Evolutionary conservation across 345 rosid species (phyloP).

Genomic region (Psidium friedrichsthalianum): DNA sequence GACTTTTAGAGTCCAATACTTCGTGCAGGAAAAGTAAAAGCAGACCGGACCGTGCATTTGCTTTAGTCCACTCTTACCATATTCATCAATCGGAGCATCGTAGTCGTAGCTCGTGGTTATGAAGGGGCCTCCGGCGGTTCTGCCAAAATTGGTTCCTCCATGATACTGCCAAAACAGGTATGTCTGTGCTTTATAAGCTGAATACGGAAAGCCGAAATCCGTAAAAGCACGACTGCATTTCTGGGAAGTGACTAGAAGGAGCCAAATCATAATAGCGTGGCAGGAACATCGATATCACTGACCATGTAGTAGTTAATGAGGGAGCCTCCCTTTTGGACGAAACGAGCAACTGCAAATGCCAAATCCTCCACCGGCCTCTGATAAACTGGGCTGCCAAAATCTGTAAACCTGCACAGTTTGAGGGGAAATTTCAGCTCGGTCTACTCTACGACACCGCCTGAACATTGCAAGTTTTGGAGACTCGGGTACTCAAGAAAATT

Average conservation of each 20-base stretch:
- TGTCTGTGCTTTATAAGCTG: background rate
- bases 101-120: constrained; percentile 64
- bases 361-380: constrained; percentile 55
- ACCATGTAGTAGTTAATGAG: constrained; percentile 65
- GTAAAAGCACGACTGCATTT: background rate
- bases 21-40: background rate
- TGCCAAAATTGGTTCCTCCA: constrained; percentile 73
- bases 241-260: background rate
- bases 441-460: background rate
- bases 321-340: constrained; percentile 59
- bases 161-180: constrained; percentile 32
- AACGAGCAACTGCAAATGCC: constrained; percentile 67
- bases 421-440: background rate
- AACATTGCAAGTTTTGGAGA: background rate
- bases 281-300: background rate
- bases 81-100: constrained; percentile 64
- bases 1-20: background rate
- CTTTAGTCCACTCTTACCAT: constrained; percentile 30
- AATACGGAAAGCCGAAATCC: background rate
- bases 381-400: constrained; percentile 43
- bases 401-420: constrained; percentile 33
- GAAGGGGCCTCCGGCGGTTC: constrained; percentile 67
- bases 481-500: background rate
- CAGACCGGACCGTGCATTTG: background rate
- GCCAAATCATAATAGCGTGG: background rate